Evolutionary conservation across 2,329 filamentous ascomycete species (phyloP).

Genomic region (Botryotinia narcissicola): DNA sequence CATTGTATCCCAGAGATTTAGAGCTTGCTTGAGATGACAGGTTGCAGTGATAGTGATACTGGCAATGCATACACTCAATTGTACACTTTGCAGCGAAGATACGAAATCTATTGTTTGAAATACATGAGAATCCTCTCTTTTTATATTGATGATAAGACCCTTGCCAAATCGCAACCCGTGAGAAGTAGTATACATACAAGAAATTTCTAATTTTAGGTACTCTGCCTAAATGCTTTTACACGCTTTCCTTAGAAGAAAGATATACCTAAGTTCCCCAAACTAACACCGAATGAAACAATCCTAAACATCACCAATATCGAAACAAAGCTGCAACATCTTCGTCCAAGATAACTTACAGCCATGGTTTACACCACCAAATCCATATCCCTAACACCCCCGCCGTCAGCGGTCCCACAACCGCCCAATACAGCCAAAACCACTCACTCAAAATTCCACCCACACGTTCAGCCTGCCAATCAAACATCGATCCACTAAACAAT

Average conservation of each 20-base stretch:
- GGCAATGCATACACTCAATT: neutral
- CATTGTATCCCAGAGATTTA: neutral
- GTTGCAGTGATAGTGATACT: neutral
- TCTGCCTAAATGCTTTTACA: too few relatives aligned
- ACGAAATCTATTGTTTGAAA: neutral
- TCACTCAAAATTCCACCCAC: neutral
- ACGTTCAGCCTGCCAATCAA: constrained; percentile 4
- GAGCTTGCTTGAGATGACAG: neutral
- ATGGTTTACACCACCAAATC: constrained; percentile 2
- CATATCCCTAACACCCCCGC: neutral
- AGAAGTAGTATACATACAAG: neutral
- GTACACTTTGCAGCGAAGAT: neutral
- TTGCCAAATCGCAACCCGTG: neutral
- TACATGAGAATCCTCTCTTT: neutral
- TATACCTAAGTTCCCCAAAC: neutral
- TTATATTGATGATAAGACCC: neutral
- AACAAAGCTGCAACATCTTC: neutral
- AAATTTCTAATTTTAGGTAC: neutral
- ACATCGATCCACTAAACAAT: constrained; percentile 11
- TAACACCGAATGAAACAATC: neutral
- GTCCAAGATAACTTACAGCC: neutral
- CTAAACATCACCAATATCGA: neutral
- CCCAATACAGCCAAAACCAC: constrained; percentile 19
- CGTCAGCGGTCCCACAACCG: constrained; percentile 6
- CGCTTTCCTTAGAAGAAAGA: too few relatives aligned